Evolutionary conservation across 495 filamentous ascomycete genomes (phyloP).

Genomic region (Penicillium paradoxum): DNA sequence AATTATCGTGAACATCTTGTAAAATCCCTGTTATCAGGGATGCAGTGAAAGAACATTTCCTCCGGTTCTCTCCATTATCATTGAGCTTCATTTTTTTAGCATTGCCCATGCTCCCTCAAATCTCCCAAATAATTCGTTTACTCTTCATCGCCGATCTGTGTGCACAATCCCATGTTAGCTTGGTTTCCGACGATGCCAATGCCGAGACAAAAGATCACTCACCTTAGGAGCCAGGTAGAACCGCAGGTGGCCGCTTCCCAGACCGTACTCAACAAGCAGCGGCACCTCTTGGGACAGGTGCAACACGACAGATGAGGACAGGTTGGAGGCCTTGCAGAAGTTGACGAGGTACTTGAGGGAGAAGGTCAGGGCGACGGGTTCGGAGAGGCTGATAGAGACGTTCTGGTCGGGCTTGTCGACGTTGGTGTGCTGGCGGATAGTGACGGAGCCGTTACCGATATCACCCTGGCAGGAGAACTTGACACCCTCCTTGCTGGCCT

Average conservation of each 20-base stretch:
- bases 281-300: constrained; percentile 95
- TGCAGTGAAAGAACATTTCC: constrained; percentile 17
- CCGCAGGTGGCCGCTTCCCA: constrained; percentile 83
- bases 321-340: constrained; percentile 94
- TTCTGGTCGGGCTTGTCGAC: constrained; percentile 86
- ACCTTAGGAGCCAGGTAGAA: constrained; percentile 99
- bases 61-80: constrained; percentile 33
- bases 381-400: constrained; percentile 82
- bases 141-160: constrained; percentile 87
- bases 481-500: constrained; percentile 94
- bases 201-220: constrained; percentile 20
- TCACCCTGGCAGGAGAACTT: constrained; percentile 93
- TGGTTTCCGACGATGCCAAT: neutral
- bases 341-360: constrained; percentile 99
- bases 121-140: constrained; percentile 38
- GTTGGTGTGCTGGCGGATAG: constrained; percentile 81
- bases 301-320: constrained; percentile 79
- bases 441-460: constrained; percentile 92
- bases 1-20: constrained; percentile 16
- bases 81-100: constrained; percentile 26
- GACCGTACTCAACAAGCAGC: constrained; percentile 84
- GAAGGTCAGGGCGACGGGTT: constrained; percentile 94
- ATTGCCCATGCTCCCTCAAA: constrained; percentile 9
- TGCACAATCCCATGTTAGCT: constrained; percentile 6
- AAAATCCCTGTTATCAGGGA: constrained; percentile 16